Base-by-base conservation (phyloP, 345 rosid genomes). In the Adansonia digitata region DNA sequence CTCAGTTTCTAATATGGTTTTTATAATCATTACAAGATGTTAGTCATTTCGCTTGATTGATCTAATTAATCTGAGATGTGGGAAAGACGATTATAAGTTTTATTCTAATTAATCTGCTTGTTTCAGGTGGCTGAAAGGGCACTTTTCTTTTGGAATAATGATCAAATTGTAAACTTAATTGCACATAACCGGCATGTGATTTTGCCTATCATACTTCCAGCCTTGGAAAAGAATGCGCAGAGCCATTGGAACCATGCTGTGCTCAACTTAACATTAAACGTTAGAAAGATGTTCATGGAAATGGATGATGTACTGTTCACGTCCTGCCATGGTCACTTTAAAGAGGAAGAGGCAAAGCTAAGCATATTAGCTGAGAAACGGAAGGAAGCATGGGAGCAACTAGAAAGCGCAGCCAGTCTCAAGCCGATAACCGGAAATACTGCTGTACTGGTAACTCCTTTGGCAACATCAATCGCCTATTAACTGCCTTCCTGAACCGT, bases 101-200 rank as follows among this genome's bases (percentile, higher is more conserved):
- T 12, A 17, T 73, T 59, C 61, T 48, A 49, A 24, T 40, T 52
- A 15, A 42, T 22, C 53, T 17, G 34, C 70, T 75, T 75, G 62
- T 78, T 75, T 82, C 88, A 94, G 98, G 97, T 94, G 64, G 94
- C 98, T 24, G 98, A 94, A 84, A 89, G 96, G 75, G 88, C 98
- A 60, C 83, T 94, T 15, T 88, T 89, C 83, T 79, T 92, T 53
- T 94, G 98, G 98, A 94, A 92, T 92, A 94, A 92, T 2, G 98
- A 94, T 82, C 98, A 92, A 80, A 88, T 92, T 8, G 85, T 90
- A 46, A 85, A 88, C 83, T 79, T 94, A 82, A 83, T 92, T 55
- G 87, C 85, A 27, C 94, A 88, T 24, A 90, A 88, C 77, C 83
- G 94, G 81, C 88, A 81, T 71, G 86, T 81, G 72, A 81, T 94